Evolutionary conservation across 2,329 filamentous ascomycete genomes (phyloP).

Genomic region (Fusarium sacchari): DNA sequence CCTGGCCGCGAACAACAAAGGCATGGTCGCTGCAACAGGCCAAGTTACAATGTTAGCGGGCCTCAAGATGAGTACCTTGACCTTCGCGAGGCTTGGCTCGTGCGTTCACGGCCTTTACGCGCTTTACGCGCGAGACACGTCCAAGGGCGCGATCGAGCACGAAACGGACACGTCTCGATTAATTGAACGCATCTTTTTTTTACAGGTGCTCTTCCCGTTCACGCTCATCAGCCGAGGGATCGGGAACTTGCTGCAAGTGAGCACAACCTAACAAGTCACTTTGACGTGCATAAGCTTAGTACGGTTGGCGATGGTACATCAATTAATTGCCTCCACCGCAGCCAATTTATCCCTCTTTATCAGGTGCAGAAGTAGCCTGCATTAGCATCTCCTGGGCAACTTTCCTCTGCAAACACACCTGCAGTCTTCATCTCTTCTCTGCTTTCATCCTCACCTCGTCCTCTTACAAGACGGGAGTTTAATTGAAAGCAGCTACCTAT

Average conservation of each 20-base stretch:
- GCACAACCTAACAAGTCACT: slow-evolving; percentile 36
- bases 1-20: slow-evolving; percentile 10
- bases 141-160: slow-evolving; percentile 50
- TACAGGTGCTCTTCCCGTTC: neutral
- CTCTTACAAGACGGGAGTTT: neutral
- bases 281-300: slow-evolving; percentile 35
- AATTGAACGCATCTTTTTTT: slow-evolving; percentile 46
- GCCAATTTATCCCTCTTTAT: slow-evolving; percentile 18
- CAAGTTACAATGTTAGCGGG: slow-evolving; percentile 3
- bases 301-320: neutral
- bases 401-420: neutral
- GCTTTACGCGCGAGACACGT: slow-evolving; percentile 44
- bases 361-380: slow-evolving; percentile 6
- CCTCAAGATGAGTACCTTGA: neutral
- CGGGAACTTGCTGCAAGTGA: slow-evolving; percentile 32
- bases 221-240: slow-evolving; percentile 22
- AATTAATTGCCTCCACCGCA: slow-evolving; percentile 2
- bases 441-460: neutral
- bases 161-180: slow-evolving; percentile 57
- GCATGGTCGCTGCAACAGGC: slow-evolving; percentile 12
- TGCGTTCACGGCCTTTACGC: slow-evolving; percentile 40
- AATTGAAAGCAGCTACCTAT: slow-evolving; percentile 11
- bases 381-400: neutral
- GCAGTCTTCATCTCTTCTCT: neutral
- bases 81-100: slow-evolving; percentile 19